These are phyloP conservation scores for Coniophora puteana DNA, from an alignment of 1,284 basidiomycete genomes.

Conservation along the genomic window DNA sequence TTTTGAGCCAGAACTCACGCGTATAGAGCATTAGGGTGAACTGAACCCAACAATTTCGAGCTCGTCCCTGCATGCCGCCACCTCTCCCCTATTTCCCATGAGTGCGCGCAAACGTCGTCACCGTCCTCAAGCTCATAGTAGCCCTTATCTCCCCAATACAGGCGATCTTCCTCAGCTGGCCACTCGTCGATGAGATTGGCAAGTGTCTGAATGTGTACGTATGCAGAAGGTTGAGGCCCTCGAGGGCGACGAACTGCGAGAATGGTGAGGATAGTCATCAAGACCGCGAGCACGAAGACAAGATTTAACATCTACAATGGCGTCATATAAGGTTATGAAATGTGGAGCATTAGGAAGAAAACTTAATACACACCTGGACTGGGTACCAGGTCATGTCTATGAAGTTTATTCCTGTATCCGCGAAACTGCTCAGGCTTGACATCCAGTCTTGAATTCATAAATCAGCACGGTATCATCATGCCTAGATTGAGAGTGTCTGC, in stretches of 20 bases:
- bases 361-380: constrained; percentile 17
- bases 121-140: no score
- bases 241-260: constrained; percentile 16
- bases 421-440: background rate
- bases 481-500: constrained; percentile 10
- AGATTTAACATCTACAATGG: constrained; percentile 24
- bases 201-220: constrained; percentile 29
- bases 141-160: constrained; percentile 30
- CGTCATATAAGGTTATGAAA: background rate
- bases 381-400: constrained; percentile 12
- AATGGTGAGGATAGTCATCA: constrained; percentile 15
- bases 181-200: constrained; percentile 30
- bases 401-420: background rate
- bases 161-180: constrained; percentile 24
- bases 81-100: no score
- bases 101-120: no score
- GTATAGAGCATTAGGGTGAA: no score
- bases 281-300: constrained; percentile 14
- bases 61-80: no score
- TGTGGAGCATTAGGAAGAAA: background rate
- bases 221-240: constrained; percentile 26
- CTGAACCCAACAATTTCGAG: no score
- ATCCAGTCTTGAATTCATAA: constrained; percentile 1
- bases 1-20: no score
- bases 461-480: background rate